phyloP scores from a whole-genome alignment of 1,284 basidiomycete species.

The Trichosporon sp. region DNA sequence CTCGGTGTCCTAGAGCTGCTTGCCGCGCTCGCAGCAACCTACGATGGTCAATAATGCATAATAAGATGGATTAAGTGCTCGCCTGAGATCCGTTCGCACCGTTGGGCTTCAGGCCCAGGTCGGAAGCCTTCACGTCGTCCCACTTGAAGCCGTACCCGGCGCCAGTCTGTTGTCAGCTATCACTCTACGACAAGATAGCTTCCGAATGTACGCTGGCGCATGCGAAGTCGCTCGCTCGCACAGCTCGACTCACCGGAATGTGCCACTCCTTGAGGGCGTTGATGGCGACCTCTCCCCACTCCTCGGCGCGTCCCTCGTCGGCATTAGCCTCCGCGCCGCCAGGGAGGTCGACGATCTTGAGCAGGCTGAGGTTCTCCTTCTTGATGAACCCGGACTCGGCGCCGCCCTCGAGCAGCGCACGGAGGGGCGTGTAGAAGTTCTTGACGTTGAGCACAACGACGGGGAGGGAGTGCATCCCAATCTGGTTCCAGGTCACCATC shows the following conservation, averaged over 20 bases:
- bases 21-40: background rate
- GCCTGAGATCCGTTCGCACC: conserved; percentile 25
- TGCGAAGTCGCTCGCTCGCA: conserved; percentile 19
- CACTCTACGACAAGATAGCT: background rate
- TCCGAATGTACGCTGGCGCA: too few relatives aligned
- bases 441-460: conserved; percentile 80
- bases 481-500: conserved; percentile 80
- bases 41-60: conserved; percentile 17
- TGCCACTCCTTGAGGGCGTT: conserved; percentile 68
- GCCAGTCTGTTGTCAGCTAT: conserved; percentile 37
- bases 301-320: conserved; percentile 59
- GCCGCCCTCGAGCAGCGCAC: conserved; percentile 68
- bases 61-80: conserved; percentile 18
- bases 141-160: conserved; percentile 51
- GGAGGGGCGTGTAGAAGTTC: conserved; percentile 77
- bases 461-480: conserved; percentile 80
- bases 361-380: conserved; percentile 63
- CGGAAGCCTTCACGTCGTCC: conserved; percentile 28
- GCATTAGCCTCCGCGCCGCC: conserved; percentile 61
- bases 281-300: conserved; percentile 76
- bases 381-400: conserved; percentile 75
- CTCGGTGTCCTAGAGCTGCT: background rate
- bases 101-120: background rate
- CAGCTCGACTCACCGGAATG: conserved; percentile 43
- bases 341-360: conserved; percentile 74